A percentile compares a stretch with the other conserved stretches of the same genome.
phyloP scores from a whole-genome alignment of 805 yeast genomes.

The Candida coleopterorum region DNA sequence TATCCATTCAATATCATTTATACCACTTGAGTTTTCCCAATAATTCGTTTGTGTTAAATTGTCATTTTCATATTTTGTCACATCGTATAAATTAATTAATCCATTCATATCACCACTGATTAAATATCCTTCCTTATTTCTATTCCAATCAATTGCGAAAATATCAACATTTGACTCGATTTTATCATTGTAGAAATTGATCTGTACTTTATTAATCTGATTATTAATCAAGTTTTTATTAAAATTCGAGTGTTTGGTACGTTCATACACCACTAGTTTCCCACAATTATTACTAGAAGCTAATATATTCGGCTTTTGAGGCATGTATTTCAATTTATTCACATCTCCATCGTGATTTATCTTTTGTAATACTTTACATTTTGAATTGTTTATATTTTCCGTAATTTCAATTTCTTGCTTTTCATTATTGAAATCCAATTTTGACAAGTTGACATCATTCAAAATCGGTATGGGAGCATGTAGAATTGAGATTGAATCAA shows the following conservation, averaged over 20 bases:
- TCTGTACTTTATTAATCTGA: slow-evolving; percentile 42
- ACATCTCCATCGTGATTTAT: slow-evolving; percentile 71
- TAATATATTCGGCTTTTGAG: slow-evolving; percentile 80
- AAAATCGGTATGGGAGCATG: slow-evolving; percentile 32
- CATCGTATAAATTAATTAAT: slow-evolving; percentile 61
- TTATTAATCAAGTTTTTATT: slow-evolving; percentile 22
- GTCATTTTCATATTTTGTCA: slow-evolving; percentile 33
- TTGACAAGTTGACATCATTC: slow-evolving; percentile 32
- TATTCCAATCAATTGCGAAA: slow-evolving; percentile 75
- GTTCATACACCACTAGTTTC: slow-evolving; percentile 61
- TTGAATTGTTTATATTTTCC: slow-evolving; percentile 21
- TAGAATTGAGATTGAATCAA: slow-evolving; percentile 42
- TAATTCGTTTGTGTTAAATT: slow-evolving; percentile 1
- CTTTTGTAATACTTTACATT: slow-evolving; percentile 43
- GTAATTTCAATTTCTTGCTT: slow-evolving; percentile 36
- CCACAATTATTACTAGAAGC: slow-evolving; percentile 71
- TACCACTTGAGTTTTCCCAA: slow-evolving; percentile 29
- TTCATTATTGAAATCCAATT: slow-evolving; percentile 32
- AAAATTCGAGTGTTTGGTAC: slow-evolving; percentile 66
- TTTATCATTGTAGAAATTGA: slow-evolving; percentile 36
- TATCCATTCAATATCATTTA: slow-evolving; percentile 72
- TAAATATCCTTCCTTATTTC: slow-evolving; percentile 52
- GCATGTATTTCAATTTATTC: slow-evolving; percentile 68
- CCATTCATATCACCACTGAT: slow-evolving; percentile 65
- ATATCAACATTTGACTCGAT: slow-evolving; percentile 43